Conservation (phyloP, 129 eudicot genomes). For the Saposhnikovia divaricata region DNA sequence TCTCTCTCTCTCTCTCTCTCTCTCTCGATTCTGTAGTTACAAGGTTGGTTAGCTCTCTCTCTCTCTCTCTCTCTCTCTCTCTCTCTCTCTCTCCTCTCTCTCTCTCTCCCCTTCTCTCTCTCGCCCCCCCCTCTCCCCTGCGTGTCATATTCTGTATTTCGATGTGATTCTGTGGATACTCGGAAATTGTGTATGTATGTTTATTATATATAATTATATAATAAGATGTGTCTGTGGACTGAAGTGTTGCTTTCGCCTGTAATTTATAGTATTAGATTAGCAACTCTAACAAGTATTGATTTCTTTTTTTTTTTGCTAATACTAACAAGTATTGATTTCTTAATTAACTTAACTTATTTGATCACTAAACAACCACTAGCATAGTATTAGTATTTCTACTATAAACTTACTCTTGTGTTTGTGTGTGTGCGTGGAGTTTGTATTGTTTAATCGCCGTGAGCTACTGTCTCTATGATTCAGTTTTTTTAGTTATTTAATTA, state of each 20-base stretch:
- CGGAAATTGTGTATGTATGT: neutral
- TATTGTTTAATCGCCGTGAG: neutral
- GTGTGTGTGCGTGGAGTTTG: neutral
- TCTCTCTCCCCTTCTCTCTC: neutral
- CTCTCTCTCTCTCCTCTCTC: neutral
- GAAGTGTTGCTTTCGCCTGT: neutral
- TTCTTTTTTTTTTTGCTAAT: too few relatives aligned
- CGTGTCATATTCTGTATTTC: neutral
- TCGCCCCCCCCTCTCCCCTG: too few relatives aligned
- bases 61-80: neutral
- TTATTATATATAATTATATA: neutral
- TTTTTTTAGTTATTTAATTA: neutral
- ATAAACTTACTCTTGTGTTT: neutral
- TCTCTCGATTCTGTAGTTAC: neutral
- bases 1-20: neutral
- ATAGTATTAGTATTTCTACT: neutral
- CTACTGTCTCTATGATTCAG: neutral
- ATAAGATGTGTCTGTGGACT: neutral
- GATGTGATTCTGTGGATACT: neutral
- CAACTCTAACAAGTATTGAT: neutral
- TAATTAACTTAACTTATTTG: neutral
- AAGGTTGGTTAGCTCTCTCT: neutral
- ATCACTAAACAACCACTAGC: neutral
- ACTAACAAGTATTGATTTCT: neutral
- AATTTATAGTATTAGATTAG: neutral